Percentiles rank a stretch among this genome's conserved stretches.
phyloP scores from a whole-genome alignment of 2,329 filamentous ascomycete species.

The Fonsecaea erecta region DNA sequence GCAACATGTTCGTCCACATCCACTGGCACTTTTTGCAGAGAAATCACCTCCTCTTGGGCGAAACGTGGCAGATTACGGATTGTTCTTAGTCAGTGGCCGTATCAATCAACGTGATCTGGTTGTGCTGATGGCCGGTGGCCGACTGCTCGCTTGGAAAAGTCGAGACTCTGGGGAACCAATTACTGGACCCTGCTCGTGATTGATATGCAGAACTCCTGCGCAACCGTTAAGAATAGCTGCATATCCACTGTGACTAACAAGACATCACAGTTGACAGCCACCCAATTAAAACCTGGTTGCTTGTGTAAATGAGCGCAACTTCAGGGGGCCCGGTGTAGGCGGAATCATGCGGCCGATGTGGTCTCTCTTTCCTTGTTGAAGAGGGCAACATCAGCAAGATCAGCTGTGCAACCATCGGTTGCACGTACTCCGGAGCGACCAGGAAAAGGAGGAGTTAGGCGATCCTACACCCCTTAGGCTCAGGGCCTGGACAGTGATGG shows the following conservation, averaged over 20 bases:
- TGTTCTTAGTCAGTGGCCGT: neutral
- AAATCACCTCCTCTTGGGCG: neutral
- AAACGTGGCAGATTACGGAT: neutral
- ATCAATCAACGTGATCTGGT: slow-evolving; percentile 4
- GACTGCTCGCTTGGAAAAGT: slow-evolving; percentile 8
- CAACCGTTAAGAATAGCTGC: slow-evolving; percentile 18
- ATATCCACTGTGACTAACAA: neutral
- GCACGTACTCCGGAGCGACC: neutral
- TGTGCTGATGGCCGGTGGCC: neutral
- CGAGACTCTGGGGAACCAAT: slow-evolving; percentile 2
- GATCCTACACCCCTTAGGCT: neutral
- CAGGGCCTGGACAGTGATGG: neutral
- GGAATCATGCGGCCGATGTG: neutral
- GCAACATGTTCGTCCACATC: neutral
- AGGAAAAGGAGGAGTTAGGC: neutral
- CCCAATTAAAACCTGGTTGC: neutral
- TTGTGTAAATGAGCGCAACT: neutral
- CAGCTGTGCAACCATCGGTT: slow-evolving; percentile 6
- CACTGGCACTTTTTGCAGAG: neutral
- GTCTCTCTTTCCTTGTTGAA: neutral
- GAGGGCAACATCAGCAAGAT: neutral
- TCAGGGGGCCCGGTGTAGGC: neutral
- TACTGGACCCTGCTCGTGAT: neutral
- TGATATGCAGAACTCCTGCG: slow-evolving; percentile 8
- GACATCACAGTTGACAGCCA: neutral